Conservation (phyloP, 345 rosid genomes). For the Gossypium longicalyx region DNA sequence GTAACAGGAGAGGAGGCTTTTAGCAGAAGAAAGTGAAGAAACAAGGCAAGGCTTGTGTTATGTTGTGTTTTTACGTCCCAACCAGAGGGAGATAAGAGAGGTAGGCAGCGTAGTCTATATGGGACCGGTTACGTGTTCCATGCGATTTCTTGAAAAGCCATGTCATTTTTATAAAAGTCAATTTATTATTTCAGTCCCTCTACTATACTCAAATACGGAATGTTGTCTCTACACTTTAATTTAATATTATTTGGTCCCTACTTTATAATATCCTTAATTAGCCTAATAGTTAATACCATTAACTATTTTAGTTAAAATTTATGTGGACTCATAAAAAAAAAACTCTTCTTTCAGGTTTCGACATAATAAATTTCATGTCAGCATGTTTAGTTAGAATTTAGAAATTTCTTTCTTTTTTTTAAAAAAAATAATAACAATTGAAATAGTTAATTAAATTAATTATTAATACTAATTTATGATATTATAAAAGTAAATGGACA, state of each 20-base stretch:
- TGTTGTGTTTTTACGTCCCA: conserved; percentile 25
- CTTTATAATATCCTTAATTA: too few species aligned
- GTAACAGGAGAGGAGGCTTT: neutral
- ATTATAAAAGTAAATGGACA: too few species aligned
- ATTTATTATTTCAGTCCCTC: neutral
- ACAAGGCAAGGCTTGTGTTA: conserved; percentile 2
- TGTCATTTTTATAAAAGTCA: neutral
- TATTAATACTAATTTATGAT: too few species aligned
- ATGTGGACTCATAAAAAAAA: too few species aligned
- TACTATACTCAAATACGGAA: too few species aligned
- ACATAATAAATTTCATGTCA: neutral
- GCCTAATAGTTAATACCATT: neutral
- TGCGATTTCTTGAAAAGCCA: neutral
- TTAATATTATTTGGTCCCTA: too few species aligned
- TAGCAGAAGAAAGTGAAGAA: conserved; percentile 6
- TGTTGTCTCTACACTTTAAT: neutral
- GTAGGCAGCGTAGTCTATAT: neutral
- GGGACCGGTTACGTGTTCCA: neutral
- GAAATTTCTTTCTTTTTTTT: too few species aligned
- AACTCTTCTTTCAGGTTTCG: neutral
- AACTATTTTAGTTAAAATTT: neutral
- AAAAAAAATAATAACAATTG: too few species aligned
- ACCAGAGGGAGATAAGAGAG: conserved; percentile 8
- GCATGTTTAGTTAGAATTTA: neutral
- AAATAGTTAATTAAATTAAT: too few species aligned